phyloP scores from a whole-genome alignment of 2,329 filamentous ascomycete genomes.

The Xylaria sp. region DNA sequence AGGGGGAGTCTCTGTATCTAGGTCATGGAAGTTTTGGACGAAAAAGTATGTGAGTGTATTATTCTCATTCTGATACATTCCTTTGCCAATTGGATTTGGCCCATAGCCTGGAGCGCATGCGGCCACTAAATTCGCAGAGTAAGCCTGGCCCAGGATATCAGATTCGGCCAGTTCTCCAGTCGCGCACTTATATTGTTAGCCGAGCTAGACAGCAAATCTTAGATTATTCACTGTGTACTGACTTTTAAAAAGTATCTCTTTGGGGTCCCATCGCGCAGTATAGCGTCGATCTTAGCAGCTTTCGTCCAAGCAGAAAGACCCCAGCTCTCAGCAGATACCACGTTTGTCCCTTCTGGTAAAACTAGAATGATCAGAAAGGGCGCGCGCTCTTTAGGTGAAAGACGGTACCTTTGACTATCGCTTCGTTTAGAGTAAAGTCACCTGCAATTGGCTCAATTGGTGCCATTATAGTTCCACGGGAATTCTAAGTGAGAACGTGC shows the following conservation, averaged over 20 bases:
- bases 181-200: not conserved
- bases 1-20: not conserved
- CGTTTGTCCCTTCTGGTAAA: not conserved
- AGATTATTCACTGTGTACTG: not conserved
- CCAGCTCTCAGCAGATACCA: not conserved
- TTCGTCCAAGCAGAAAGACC: not conserved
- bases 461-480: not conserved
- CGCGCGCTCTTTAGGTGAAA: not conserved
- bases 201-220: not conserved
- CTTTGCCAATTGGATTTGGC: not conserved
- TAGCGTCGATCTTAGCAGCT: not conserved
- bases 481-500: not conserved
- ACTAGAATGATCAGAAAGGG: not conserved
- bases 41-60: not conserved
- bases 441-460: not conserved
- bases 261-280: not conserved
- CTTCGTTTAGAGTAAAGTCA: not conserved
- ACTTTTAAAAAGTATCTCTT: not conserved
- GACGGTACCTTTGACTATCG: not conserved
- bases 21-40: not conserved
- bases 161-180: not conserved
- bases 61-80: not conserved
- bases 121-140: not conserved
- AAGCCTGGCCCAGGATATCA: not conserved
- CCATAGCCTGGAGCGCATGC: not conserved